Evolutionary conservation across 495 filamentous ascomycete genomes (phyloP).

Genomic region (Trypethelium eluteriae): DNA sequence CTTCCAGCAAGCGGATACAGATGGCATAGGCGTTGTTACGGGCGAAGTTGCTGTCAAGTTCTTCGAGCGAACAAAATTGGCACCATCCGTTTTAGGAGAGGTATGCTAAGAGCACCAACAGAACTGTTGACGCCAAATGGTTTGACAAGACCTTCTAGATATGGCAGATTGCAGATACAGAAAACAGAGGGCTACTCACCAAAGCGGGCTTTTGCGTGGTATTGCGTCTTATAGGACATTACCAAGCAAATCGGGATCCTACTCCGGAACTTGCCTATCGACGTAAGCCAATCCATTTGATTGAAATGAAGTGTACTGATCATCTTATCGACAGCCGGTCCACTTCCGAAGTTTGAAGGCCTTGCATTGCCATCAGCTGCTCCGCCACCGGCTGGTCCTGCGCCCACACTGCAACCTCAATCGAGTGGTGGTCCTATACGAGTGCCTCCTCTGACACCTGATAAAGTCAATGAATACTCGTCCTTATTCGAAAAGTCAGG

Average conservation of each 20-base stretch:
- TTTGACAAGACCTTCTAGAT: slow-evolving; percentile 44
- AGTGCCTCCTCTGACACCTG: slow-evolving; percentile 81
- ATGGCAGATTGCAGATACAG: slow-evolving; percentile 96
- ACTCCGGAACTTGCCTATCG: slow-evolving; percentile 66
- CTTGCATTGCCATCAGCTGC: slow-evolving; percentile 43
- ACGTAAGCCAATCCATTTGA: slow-evolving; percentile 40
- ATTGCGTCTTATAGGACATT: slow-evolving; percentile 88
- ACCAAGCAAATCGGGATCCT: slow-evolving; percentile 75
- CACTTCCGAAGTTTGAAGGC: slow-evolving; percentile 88
- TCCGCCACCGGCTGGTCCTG: slow-evolving; percentile 41
- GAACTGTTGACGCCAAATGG: neutral
- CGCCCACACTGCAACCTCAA: slow-evolving; percentile 55
- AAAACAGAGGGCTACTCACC: slow-evolving; percentile 89
- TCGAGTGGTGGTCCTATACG: slow-evolving; percentile 65
- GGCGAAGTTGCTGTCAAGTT: slow-evolving; percentile 95
- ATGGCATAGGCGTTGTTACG: slow-evolving; percentile 85
- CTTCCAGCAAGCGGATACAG: slow-evolving; percentile 81
- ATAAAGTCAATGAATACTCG: slow-evolving; percentile 81
- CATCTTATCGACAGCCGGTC: slow-evolving; percentile 50
- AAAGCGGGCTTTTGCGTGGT: slow-evolving; percentile 86
- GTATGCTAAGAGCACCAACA: slow-evolving; percentile 42
- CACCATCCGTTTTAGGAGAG: slow-evolving; percentile 79
- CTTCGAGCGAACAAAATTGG: slow-evolving; percentile 89
- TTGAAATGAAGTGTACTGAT: slow-evolving; percentile 20
- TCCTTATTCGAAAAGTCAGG: slow-evolving; percentile 81